Conservation (phyloP, 345 rosid species). For the Rhodamnia rubescens region DNA sequence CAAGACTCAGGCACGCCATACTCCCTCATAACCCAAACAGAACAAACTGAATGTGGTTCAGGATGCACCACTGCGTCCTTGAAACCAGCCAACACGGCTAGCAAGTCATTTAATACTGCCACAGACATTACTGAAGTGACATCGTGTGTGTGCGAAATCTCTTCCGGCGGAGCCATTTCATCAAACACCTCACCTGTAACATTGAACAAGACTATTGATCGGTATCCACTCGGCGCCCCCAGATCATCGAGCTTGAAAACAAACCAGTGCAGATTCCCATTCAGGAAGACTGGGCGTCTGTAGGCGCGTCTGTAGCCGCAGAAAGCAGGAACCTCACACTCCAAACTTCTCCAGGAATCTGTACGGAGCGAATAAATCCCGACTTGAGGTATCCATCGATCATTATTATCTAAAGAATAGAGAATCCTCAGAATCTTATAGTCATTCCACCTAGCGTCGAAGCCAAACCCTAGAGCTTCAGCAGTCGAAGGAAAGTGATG, state of each 20-base stretch:
- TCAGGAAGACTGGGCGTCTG: background rate
- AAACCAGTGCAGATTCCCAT: background rate
- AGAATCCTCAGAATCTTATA: no score
- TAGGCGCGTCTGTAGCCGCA: background rate
- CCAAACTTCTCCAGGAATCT: background rate
- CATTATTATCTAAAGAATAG: no score
- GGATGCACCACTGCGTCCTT: fast-evolving
- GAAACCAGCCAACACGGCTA: background rate
- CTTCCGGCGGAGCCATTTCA: background rate
- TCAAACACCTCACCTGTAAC: background rate
- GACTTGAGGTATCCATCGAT: no score
- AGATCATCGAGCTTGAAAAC: background rate
- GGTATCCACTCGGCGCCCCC: no score
- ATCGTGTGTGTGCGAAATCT: fast-evolving
- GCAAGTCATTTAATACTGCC: background rate
- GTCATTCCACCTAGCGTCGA: no score
- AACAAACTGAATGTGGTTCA: background rate
- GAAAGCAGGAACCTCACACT: background rate
- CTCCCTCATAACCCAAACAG: background rate
- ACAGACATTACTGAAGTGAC: fast-evolving
- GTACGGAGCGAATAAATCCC: background rate
- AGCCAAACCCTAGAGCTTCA: background rate
- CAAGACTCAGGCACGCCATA: background rate
- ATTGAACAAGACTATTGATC: background rate
- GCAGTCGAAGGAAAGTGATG: no score